Percentiles rank a stretch among this genome's conserved stretches.
These are phyloP conservation scores for Auricularia sp. DNA, from an alignment of 768 basidiomycete species.

Conservation along the genomic window DNA sequence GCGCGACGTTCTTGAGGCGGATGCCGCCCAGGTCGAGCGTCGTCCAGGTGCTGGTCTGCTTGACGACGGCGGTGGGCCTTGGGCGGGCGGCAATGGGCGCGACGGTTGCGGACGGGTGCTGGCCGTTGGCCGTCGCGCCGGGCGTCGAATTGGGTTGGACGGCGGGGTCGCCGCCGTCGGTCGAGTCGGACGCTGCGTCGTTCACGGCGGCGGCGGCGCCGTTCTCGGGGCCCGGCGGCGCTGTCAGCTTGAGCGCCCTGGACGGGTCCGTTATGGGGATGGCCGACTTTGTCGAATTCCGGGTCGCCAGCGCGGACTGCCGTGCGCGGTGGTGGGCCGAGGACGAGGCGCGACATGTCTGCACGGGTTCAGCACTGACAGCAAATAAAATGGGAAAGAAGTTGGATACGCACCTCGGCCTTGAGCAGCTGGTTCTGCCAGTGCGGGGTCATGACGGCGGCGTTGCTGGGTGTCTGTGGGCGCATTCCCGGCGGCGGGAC, in stretches of 20 bases:
- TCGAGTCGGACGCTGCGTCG: not conserved
- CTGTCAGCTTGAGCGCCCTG: not conserved
- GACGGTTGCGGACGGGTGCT: conserved; percentile 65
- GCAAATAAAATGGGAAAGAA: conserved; percentile 6
- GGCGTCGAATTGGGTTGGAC: conserved; percentile 13
- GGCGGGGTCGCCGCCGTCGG: conserved; percentile 11
- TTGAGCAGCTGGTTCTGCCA: conserved; percentile 93
- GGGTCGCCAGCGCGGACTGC: conserved; percentile 87
- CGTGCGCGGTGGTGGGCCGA: conserved; percentile 91
- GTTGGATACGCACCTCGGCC: conserved; percentile 62
- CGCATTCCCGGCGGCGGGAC: conserved; percentile 45
- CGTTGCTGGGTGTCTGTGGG: conserved; percentile 29
- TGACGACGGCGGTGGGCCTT: conserved; percentile 50
- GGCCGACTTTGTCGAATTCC: conserved; percentile 76
- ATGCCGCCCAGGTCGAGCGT: conserved; percentile 96
- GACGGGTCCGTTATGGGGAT: conserved; percentile 83
- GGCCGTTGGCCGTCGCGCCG: conserved; percentile 15
- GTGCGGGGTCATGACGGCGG: conserved; percentile 55
- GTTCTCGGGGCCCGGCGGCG: not conserved
- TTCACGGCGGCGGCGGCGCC: not conserved
- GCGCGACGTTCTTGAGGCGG: conserved; percentile 80
- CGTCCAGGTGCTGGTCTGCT: conserved; percentile 73
- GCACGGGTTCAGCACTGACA: conserved; percentile 1
- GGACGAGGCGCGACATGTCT: conserved; percentile 78
- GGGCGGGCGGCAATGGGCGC: conserved; percentile 62